These are phyloP conservation scores for Nissolia schottii DNA, from an alignment of 306 rosid genomes.

Conservation along the genomic window DNA sequence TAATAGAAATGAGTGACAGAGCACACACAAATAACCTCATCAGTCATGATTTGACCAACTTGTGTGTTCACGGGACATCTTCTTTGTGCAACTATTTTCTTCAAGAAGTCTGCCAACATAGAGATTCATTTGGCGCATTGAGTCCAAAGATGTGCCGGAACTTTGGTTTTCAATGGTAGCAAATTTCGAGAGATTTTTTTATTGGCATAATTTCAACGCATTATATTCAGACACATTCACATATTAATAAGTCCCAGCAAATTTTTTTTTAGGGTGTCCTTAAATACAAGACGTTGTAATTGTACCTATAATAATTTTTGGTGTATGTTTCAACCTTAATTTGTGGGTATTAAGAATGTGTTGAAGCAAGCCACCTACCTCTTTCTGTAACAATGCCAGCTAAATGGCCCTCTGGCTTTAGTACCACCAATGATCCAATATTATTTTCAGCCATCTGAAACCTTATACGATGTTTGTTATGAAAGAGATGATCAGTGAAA, in stretches of 20 bases:
- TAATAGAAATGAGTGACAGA: not conserved
- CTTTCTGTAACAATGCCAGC: conserved; percentile 94
- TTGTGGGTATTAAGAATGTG: no score
- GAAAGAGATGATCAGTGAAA: not conserved
- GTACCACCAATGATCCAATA: conserved; percentile 69
- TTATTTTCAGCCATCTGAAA: conserved; percentile 81
- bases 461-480: not conserved
- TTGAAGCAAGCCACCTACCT: conserved; percentile 44
- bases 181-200: no score
- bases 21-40: conserved; percentile 48
- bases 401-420: conserved; percentile 63
- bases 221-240: no score
- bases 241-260: no score
- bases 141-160: not conserved
- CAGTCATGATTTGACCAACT: conserved; percentile 83
- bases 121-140: not conserved
- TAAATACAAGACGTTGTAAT: no score
- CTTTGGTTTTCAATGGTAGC: not conserved
- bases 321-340: not conserved
- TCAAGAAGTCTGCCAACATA: conserved; percentile 52
- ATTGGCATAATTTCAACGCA: no score
- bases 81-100: conserved; percentile 71
- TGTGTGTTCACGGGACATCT: conserved; percentile 63
- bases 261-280: no score
- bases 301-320: no score